Base-by-base conservation (phyloP, 306 rosid genomes). In the Acacia acuminata region DNA sequence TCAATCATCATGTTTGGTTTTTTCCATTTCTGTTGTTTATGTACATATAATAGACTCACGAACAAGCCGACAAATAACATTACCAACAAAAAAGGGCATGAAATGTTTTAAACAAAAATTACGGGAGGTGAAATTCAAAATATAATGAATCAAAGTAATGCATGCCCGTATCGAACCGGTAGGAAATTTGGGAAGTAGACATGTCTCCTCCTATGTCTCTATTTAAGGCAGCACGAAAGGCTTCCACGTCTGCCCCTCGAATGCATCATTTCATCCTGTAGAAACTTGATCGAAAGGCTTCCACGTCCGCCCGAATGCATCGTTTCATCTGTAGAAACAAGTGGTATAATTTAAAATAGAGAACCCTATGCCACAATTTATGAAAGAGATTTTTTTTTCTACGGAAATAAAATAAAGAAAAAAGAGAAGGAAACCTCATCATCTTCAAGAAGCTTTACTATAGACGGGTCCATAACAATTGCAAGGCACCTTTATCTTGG, bases 401-500 rank as follows among this genome's bases (percentile, higher is more conserved):
- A n/a, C n/a, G n/a, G 34, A 77, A 43, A 60, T 17, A 76, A 45
- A 68, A 34, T 34, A 61, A 65, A 81, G 55, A n/a, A 77, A 38
- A 48, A 71, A 68, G 73, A 82, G 78, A 30, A 69, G 8, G 67
- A 81, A 78, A 94, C 97, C 94, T 94, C 98, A 5, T 92, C 98
- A 77, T 92, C 98, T 77, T 94, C 98, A 63, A 94, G 90, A 75
- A 94, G 94, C 90, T 94, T 92, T 90, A 94, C 88, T 73, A 94
- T 91, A 30, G 96, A 92, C 9, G 94, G 97, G 82, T 92, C 98
- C 98, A 92, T 94, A 53, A 64, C 68, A 67, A 42, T 76, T 81
- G 27, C 56, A n/a, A 66, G 16, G 32, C 56, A 65, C 69, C 20
- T 50, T 53, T 73, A 82, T 47, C 75, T 77, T 48, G 63, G 40